Evolutionary conservation across 148 eudicot species (phyloP).

Genomic region (Polygonum aviculare): DNA sequence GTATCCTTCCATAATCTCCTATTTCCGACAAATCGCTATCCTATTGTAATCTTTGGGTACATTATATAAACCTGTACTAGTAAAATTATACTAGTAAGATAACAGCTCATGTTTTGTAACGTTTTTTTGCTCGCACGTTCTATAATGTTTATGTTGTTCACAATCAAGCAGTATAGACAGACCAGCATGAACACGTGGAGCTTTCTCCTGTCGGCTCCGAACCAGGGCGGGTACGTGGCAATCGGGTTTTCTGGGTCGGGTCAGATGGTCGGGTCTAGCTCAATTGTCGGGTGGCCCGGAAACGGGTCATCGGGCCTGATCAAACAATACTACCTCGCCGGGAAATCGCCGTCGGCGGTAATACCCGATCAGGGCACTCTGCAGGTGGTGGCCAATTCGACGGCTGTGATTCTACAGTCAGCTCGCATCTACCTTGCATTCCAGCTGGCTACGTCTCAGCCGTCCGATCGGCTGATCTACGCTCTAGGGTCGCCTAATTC

Average conservation of each 20-base stretch:
- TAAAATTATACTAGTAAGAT: no score
- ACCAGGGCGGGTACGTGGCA: conserved; percentile 36
- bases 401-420: conserved; percentile 13
- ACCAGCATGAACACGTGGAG: conserved; percentile 42
- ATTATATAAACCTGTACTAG: no score
- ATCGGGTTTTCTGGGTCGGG: conserved; percentile 69
- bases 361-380: conserved; percentile 38
- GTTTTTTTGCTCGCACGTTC: no score
- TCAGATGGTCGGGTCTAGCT: conserved; percentile 60
- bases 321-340: conserved; percentile 41
- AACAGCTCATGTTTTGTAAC: no score
- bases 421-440: conserved; percentile 47
- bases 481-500: conserved; percentile 44
- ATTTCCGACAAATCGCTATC: no score
- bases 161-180: conserved; percentile 33
- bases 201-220: conserved; percentile 65
- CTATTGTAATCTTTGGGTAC: no score
- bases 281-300: conserved; percentile 70
- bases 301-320: conserved; percentile 23
- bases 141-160: not conserved
- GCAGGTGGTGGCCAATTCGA: conserved; percentile 24
- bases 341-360: conserved; percentile 23
- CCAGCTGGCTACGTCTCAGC: conserved; percentile 43
- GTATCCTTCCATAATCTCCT: no score
- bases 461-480: conserved; percentile 31